A percentile compares a stretch with the other conserved stretches of the same genome.
These are phyloP conservation scores for Polytolypa hystricis DNA, from an alignment of 2,329 filamentous ascomycete genomes.

Conservation along the genomic window DNA sequence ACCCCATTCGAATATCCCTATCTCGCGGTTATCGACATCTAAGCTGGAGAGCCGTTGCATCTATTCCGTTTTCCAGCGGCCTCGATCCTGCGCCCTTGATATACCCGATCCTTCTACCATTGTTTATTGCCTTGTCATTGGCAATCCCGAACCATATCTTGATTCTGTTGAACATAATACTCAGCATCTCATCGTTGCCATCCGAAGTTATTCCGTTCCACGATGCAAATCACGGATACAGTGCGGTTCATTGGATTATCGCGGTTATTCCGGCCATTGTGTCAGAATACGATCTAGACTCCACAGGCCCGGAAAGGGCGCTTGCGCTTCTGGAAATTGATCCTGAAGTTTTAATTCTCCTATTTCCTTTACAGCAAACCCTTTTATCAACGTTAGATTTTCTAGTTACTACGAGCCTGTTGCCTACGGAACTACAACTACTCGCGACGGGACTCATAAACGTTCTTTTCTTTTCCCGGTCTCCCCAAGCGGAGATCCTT, in stretches of 20 bases:
- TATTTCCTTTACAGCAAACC: slow-evolving; percentile 77
- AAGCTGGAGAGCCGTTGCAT: slow-evolving; percentile 25
- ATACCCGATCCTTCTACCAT: slow-evolving; percentile 67
- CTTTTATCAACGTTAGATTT: slow-evolving; percentile 63
- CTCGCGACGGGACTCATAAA: slow-evolving; percentile 75
- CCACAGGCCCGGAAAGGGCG: slow-evolving; percentile 24
- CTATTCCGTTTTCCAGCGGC: slow-evolving; percentile 55
- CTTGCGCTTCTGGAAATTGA: slow-evolving; percentile 31
- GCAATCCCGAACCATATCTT: slow-evolving; percentile 49
- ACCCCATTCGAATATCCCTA: slow-evolving; percentile 47
- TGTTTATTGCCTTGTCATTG: slow-evolving; percentile 66
- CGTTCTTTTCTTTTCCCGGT: slow-evolving; percentile 62
- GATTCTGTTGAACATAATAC: slow-evolving; percentile 68
- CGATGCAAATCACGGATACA: slow-evolving; percentile 46
- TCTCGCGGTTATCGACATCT: slow-evolving; percentile 18
- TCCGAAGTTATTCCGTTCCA: slow-evolving; percentile 57
- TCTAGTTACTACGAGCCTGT: slow-evolving; percentile 77
- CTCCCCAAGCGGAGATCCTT: slow-evolving; percentile 74
- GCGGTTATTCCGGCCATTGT: slow-evolving; percentile 58
- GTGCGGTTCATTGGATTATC: slow-evolving; percentile 66
- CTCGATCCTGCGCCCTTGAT: slow-evolving; percentile 89
- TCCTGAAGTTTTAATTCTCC: slow-evolving; percentile 48
- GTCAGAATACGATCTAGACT: slow-evolving; percentile 31
- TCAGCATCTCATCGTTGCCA: slow-evolving; percentile 68
- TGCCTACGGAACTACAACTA: slow-evolving; percentile 78